Conservation (phyloP, 352 stramenopile species). For the Phytophthora litchii region DNA sequence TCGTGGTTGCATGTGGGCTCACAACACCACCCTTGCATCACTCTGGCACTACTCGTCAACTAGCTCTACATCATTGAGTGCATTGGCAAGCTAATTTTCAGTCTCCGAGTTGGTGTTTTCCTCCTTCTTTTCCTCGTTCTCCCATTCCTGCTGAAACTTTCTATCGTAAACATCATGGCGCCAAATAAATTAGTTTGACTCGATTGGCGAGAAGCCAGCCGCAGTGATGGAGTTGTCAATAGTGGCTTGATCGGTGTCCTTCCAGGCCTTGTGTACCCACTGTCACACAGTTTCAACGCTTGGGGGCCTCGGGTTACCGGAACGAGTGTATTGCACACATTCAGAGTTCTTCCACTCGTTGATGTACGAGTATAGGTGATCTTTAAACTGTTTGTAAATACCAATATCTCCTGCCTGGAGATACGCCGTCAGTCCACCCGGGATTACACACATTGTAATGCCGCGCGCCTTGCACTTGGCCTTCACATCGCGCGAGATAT, state of each 20-base stretch:
- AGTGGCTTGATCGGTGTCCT: not conserved
- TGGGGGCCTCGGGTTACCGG: not conserved
- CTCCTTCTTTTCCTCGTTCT: not conserved
- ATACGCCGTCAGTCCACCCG: not conserved
- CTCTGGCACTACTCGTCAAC: too few relatives aligned
- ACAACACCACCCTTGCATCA: too few relatives aligned
- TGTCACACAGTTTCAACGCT: not conserved
- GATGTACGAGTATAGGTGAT: not conserved
- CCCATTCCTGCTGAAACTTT: not conserved
- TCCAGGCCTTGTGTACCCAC: not conserved
- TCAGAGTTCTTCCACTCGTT: constrained; percentile 1
- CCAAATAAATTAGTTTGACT: not conserved
- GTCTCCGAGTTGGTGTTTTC: not conserved
- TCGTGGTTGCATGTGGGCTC: too few relatives aligned
- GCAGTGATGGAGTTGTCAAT: not conserved
- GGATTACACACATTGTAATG: not conserved
- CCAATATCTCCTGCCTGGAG: constrained; percentile 1
- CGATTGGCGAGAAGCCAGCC: not conserved
- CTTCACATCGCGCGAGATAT: not conserved
- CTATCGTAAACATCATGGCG: not conserved
- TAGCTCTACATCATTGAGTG: not conserved
- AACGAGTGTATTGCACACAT: not conserved
- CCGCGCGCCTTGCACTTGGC: not conserved
- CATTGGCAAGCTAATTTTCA: not conserved
- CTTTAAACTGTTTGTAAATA: not conserved